A percentile compares a stretch with the other conserved stretches of the same genome.
These are phyloP conservation scores for Cryptococcus neoformans DNA, from an alignment of 1,284 basidiomycete genomes.

Conservation along the genomic window DNA sequence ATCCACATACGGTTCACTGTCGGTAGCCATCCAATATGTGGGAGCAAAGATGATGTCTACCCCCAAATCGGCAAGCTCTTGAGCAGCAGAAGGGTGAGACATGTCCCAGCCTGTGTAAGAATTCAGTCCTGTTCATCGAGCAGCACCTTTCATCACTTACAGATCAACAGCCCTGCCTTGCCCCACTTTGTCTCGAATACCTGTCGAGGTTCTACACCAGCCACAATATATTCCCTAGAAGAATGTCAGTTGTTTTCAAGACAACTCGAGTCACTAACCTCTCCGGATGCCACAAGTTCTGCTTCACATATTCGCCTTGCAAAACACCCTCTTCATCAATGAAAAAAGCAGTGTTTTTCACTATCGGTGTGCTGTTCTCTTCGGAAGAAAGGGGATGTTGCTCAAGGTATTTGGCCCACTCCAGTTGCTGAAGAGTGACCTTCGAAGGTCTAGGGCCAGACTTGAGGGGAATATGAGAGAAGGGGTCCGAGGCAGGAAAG, in stretches of 20 bases:
- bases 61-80: constrained; percentile 35
- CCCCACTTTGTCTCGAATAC: constrained; percentile 47
- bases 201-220: constrained; percentile 31
- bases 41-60: constrained; percentile 46
- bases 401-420: constrained; percentile 34
- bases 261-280: constrained; percentile 17
- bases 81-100: constrained; percentile 40
- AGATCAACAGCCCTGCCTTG: constrained; percentile 45
- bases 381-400: constrained; percentile 13
- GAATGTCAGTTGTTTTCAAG: too few species aligned
- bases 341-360: constrained; percentile 45
- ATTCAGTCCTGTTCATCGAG: background rate
- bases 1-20: constrained; percentile 44
- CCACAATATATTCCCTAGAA: constrained; percentile 39
- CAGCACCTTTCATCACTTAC: constrained; percentile 17
- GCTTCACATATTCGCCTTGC: constrained; percentile 41
- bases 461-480: constrained; percentile 24
- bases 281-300: constrained; percentile 50
- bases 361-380: constrained; percentile 16
- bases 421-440: constrained; percentile 16
- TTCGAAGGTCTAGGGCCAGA: background rate
- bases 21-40: constrained; percentile 46
- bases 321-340: constrained; percentile 36
- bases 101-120: constrained; percentile 44
- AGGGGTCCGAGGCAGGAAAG: constrained; percentile 24